phyloP scores from a whole-genome alignment of 768 basidiomycete genomes.

The Mycena capillaripes region DNA sequence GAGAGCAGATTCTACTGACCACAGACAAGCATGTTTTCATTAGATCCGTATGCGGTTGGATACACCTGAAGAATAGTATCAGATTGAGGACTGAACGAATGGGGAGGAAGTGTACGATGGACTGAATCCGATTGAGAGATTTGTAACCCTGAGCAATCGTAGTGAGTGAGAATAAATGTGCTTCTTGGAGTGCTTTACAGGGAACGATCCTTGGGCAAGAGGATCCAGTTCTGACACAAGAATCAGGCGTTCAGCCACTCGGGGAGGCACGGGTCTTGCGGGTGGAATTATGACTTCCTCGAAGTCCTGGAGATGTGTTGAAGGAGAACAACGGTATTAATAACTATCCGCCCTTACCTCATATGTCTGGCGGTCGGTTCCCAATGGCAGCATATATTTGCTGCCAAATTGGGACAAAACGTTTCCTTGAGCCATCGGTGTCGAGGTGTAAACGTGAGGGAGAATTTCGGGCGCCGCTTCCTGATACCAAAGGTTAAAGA shows the following conservation, averaged over 20 bases:
- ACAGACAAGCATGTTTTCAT: conserved; percentile 96
- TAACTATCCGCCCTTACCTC: conserved; percentile 64
- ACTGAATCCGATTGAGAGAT: conserved; percentile 93
- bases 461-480: conserved; percentile 70
- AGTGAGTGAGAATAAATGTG: not conserved
- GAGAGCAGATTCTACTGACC: conserved; percentile 60
- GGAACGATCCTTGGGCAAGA: conserved; percentile 86
- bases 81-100: not conserved
- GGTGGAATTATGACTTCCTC: conserved; percentile 95
- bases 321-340: not conserved
- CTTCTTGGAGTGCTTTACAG: conserved; percentile 62
- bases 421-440: conserved; percentile 68
- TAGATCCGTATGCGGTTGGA: conserved; percentile 92
- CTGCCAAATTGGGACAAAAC: conserved; percentile 80
- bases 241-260: conserved; percentile 77
- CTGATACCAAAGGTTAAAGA: conserved; percentile 47
- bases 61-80: conserved; percentile 52
- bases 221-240: conserved; percentile 80
- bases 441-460: conserved; percentile 92
- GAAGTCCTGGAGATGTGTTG: conserved; percentile 68
- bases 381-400: conserved; percentile 86
- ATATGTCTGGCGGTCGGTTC: conserved; percentile 75
- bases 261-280: conserved; percentile 81
- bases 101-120: conserved; percentile 73
- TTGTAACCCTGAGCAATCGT: conserved; percentile 76